phyloP scores from a whole-genome alignment of 306 rosid species.

The Quercus variabilis region DNA sequence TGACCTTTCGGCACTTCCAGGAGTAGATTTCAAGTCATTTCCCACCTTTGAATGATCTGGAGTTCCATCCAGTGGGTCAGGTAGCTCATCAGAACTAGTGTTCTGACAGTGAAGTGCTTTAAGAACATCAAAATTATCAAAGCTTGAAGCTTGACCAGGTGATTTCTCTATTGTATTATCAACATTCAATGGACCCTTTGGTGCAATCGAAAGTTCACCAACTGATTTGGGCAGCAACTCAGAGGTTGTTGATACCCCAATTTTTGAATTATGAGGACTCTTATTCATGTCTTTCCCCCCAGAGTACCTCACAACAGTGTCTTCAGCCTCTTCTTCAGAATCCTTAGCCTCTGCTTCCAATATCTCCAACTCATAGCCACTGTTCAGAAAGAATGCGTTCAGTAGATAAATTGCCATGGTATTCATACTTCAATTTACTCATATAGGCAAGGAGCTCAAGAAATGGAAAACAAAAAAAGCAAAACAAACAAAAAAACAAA shows the following conservation, averaged over 20 bases:
- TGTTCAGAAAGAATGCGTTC: slow-evolving; percentile 39
- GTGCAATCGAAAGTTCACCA: slow-evolving; percentile 23
- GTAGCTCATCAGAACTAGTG: slow-evolving; percentile 20
- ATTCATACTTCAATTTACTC: neutral
- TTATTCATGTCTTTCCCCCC: slow-evolving; percentile 29
- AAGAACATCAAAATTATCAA: slow-evolving; percentile 16
- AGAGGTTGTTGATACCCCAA: slow-evolving; percentile 17
- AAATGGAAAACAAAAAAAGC: neutral
- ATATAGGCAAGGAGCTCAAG: neutral
- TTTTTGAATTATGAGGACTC: slow-evolving; percentile 44
- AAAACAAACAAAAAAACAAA: too few relatives aligned
- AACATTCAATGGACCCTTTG: slow-evolving; percentile 24
- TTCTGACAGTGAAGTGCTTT: slow-evolving; percentile 10
- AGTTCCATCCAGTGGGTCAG: slow-evolving; percentile 24
- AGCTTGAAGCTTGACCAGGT: slow-evolving; percentile 21
- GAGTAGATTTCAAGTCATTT: slow-evolving; percentile 22
- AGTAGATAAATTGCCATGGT: slow-evolving; percentile 6
- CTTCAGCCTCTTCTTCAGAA: slow-evolving; percentile 79
- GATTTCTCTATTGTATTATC: slow-evolving; percentile 7
- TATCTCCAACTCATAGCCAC: slow-evolving; percentile 79
- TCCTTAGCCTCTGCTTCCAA: slow-evolving; percentile 83
- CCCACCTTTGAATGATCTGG: slow-evolving; percentile 20
- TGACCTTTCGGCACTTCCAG: slow-evolving; percentile 38
- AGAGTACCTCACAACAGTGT: slow-evolving; percentile 34
- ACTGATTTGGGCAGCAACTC: slow-evolving; percentile 31